Evolutionary conservation across 2,329 filamentous ascomycete genomes (phyloP).

Genomic region (Ophiocordyceps australis): DNA sequence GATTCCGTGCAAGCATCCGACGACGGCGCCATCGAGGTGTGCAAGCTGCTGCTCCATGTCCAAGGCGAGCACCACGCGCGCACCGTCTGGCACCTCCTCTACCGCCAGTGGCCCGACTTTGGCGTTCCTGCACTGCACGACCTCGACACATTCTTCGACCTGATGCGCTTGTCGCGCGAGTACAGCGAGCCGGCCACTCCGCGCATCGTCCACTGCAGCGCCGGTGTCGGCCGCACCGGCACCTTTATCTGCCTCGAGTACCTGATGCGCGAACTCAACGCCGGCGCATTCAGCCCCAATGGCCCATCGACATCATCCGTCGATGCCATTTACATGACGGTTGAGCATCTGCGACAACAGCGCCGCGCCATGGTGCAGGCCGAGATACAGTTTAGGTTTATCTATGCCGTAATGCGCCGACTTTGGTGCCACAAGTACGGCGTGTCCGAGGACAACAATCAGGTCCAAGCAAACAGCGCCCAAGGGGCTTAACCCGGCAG

Average conservation of each 20-base stretch:
- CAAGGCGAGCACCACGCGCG: conserved; percentile 27
- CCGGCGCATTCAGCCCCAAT: conserved; percentile 43
- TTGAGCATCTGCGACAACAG: conserved; percentile 70
- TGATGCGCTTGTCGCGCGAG: conserved; percentile 49
- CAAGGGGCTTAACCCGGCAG: conserved; percentile 33
- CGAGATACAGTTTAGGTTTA: conserved; percentile 65
- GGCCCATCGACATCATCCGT: conserved; percentile 12
- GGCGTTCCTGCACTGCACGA: conserved; percentile 57
- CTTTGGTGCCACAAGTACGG: conserved; percentile 51
- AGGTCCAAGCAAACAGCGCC: conserved; percentile 26
- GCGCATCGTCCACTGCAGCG: conserved; percentile 73
- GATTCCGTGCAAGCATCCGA: conserved; percentile 38
- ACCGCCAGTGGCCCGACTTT: conserved; percentile 81
- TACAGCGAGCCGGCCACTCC: conserved; percentile 38
- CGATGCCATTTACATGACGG: conserved; percentile 62
- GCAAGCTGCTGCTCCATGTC: conserved; percentile 47
- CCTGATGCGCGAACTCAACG: conserved; percentile 63
- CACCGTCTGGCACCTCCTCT: conserved; percentile 68
- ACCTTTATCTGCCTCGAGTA: conserved; percentile 96
- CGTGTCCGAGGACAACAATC: conserved; percentile 12
- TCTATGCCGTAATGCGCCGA: conserved; percentile 73
- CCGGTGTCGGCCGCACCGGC: conserved; percentile 82
- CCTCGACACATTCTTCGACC: conserved; percentile 45
- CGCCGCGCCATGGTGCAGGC: conserved; percentile 92
- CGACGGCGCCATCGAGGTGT: conserved; percentile 48